phyloP scores from a whole-genome alignment of 768 basidiomycete genomes.

The Termitomyces sp. region DNA sequence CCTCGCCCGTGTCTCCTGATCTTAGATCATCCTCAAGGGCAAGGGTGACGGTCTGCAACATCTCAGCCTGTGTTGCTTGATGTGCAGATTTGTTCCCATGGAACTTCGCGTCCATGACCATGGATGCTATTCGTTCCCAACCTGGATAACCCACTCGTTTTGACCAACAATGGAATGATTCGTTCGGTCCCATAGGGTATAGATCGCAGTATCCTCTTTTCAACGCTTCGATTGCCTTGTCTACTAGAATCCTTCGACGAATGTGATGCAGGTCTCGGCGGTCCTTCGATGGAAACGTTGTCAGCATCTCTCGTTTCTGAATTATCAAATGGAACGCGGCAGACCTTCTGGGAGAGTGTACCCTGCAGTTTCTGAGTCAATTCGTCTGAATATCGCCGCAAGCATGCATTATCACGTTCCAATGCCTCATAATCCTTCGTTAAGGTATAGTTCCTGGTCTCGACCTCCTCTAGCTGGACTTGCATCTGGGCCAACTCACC shows the following conservation, averaged over 20 bases:
- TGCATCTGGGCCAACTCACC: not conserved
- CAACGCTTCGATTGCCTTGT: conserved; percentile 4
- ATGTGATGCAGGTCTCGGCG: conserved; percentile 6
- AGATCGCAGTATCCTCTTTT: not conserved
- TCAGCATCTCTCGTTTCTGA: not conserved
- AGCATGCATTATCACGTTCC: conserved; percentile 5
- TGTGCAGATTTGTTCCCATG: conserved; percentile 9
- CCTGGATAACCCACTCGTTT: not conserved
- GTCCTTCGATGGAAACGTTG: not conserved
- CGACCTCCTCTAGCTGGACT: conserved; percentile 1
- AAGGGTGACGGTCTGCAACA: conserved; percentile 4
- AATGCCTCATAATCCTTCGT: conserved; percentile 3
- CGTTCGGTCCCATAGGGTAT: not conserved
- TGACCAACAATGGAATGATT: conserved; percentile 3
- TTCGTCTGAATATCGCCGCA: not conserved
- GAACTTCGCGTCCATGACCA: conserved; percentile 2
- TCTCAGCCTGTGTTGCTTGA: conserved; percentile 6
- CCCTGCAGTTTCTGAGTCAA: not conserved
- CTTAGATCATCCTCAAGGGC: conserved; percentile 1
- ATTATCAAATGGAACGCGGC: not conserved
- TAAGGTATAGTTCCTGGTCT: conserved; percentile 1
- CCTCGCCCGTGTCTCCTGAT: not conserved
- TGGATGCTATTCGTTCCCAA: conserved; percentile 4
- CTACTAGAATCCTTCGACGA: conserved; percentile 4
- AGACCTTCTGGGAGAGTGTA: not conserved